Evolutionary conservation across 164 flowering plant species (phyloP).

Genomic region (Nymphaea colorata): DNA sequence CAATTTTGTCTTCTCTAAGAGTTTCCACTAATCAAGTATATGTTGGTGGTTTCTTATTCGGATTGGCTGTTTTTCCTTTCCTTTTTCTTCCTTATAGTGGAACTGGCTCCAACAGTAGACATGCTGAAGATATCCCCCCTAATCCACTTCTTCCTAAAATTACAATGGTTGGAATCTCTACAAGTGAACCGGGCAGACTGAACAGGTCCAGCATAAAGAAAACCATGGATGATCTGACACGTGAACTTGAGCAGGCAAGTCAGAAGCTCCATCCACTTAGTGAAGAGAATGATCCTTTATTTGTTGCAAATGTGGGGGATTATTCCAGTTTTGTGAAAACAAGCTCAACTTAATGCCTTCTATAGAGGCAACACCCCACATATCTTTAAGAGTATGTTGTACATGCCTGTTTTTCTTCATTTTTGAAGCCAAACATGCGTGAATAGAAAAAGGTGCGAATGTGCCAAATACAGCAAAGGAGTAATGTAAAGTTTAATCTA

Average conservation of each 20-base stretch:
- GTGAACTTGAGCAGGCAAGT: slow-evolving; percentile 52
- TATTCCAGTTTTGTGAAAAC: slow-evolving; percentile 40
- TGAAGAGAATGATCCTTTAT: slow-evolving; percentile 82
- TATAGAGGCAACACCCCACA: not conserved
- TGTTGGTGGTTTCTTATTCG: not conserved
- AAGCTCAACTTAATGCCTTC: slow-evolving; percentile 24
- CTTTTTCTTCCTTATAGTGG: slow-evolving; percentile 9
- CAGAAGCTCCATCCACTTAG: slow-evolving; percentile 14
- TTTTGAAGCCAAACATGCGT: not conserved
- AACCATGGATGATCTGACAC: slow-evolving; percentile 72
- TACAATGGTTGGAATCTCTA: slow-evolving; percentile 91
- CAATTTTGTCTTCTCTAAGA: not conserved
- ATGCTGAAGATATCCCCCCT: slow-evolving; percentile 13
- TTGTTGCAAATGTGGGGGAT: slow-evolving; percentile 90
- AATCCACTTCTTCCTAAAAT: slow-evolving; percentile 76
- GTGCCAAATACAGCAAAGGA: not conserved
- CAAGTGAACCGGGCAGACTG: slow-evolving; percentile 59
- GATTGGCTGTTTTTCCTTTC: not conserved
- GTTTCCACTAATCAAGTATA: not conserved
- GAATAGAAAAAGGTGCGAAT: not conserved
- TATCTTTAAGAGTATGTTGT: slow-evolving; percentile 16
- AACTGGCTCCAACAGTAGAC: slow-evolving; percentile 9
- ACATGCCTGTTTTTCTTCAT: slow-evolving; percentile 11
- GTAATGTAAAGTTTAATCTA: not conserved
- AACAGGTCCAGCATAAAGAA: slow-evolving; percentile 63